phyloP scores from a whole-genome alignment of 106 monocot species.

The Phalaenopsis aphrodite region DNA sequence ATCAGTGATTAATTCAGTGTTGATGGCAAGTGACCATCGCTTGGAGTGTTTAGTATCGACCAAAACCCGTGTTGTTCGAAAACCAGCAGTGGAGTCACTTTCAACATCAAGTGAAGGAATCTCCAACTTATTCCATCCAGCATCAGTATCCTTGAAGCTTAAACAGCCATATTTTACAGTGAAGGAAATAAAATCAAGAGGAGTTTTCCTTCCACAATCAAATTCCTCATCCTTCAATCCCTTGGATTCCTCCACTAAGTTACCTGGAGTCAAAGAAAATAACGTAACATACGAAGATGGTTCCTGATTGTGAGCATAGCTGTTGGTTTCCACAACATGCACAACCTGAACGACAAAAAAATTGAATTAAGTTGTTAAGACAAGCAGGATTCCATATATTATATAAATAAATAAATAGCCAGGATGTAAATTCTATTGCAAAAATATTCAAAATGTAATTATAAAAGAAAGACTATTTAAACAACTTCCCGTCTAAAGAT shows the following conservation, averaged over 20 bases:
- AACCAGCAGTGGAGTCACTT: slow-evolving; percentile 39
- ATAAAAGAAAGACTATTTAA: neutral
- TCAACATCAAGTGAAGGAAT: slow-evolving; percentile 59
- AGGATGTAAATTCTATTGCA: neutral
- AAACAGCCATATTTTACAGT: slow-evolving; percentile 64
- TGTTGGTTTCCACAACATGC: slow-evolving; percentile 76
- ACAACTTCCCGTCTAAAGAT: neutral
- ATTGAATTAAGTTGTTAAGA: neutral
- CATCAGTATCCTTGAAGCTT: slow-evolving; percentile 38
- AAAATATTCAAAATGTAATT: neutral
- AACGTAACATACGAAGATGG: slow-evolving; percentile 63
- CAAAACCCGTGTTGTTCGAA: slow-evolving; percentile 47
- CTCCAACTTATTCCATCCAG: slow-evolving; percentile 64
- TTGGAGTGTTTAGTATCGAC: slow-evolving; percentile 73
- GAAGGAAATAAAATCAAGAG: slow-evolving; percentile 71
- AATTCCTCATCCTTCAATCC: slow-evolving; percentile 62
- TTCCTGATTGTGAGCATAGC: slow-evolving; percentile 17
- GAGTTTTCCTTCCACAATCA: slow-evolving; percentile 41
- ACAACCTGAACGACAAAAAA: slow-evolving; percentile 52
- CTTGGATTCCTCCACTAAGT: slow-evolving; percentile 51
- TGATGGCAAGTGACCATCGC: slow-evolving; percentile 83
- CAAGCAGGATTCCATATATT: neutral
- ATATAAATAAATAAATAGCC: neutral
- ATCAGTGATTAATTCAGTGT: slow-evolving; percentile 51
- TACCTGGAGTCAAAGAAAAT: slow-evolving; percentile 76